These are phyloP conservation scores for Candolleomyces aberdarensis DNA, from an alignment of 768 basidiomycete species.

Conservation along the genomic window DNA sequence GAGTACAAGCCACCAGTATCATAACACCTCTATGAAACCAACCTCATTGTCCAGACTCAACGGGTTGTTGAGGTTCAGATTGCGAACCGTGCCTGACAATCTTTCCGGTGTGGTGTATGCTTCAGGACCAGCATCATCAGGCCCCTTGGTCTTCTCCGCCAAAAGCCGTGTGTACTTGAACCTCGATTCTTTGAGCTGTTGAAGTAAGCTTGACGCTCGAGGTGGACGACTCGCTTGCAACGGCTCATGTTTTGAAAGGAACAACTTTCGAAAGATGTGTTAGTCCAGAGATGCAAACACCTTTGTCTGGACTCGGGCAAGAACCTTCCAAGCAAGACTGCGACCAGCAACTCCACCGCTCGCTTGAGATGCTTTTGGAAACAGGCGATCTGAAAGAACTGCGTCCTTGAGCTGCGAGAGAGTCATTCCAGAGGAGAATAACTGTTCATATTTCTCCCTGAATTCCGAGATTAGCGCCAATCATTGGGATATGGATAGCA, in stretches of 20 bases:
- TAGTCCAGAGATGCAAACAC: conserved; percentile 3
- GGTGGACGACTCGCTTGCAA: conserved; percentile 48
- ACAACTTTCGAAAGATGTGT: conserved; percentile 45
- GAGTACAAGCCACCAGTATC: not conserved
- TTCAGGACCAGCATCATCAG: conserved; percentile 50
- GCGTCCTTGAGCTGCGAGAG: conserved; percentile 68
- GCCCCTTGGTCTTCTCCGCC: conserved; percentile 72
- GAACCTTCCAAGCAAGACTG: conserved; percentile 84
- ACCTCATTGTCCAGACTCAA: conserved; percentile 78
- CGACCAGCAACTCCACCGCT: conserved; percentile 59
- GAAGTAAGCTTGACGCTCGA: conserved; percentile 31
- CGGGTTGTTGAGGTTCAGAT: conserved; percentile 76
- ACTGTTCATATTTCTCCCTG: conserved; percentile 40
- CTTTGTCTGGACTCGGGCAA: conserved; percentile 10
- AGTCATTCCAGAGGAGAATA: conserved; percentile 51
- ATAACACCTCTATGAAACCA: not conserved
- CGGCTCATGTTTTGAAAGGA: conserved; percentile 66
- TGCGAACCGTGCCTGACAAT: conserved; percentile 27
- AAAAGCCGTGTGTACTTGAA: conserved; percentile 56
- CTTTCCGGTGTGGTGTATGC: conserved; percentile 23
- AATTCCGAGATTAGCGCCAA: not conserved
- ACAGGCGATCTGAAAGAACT: conserved; percentile 58
- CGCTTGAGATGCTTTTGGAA: conserved; percentile 34
- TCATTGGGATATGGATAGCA: too few species aligned
- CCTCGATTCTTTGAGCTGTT: conserved; percentile 48